Evolutionary conservation across 2,329 filamentous ascomycete genomes (phyloP), one percentile per base, ranked within the genome.

Genomic region (Penicillium corylophilum): DNA sequence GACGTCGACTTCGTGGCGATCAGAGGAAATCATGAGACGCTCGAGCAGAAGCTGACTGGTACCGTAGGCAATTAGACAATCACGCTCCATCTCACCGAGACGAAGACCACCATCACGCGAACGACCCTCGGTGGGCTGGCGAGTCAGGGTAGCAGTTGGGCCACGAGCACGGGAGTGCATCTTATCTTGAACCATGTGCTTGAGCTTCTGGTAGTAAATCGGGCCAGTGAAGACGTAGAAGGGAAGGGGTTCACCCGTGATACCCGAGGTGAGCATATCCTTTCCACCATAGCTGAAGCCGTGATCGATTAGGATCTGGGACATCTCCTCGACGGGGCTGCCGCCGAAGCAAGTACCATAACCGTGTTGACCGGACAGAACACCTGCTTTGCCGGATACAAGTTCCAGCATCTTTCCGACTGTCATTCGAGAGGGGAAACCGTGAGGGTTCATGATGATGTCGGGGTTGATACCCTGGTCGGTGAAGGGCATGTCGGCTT

Each of bases 151-250:
- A 23, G 93, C 93, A 12, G 89, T 83, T 0, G 94, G 95, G 0
- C 95, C 95, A 13, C 90, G 87, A 2, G 93, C 86, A 55, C 94
- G 90, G 28, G 90, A 93, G 75, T 99, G 94, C 94, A 99, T 97
- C 77, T 99, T 99, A 71, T 99, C 94, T 72, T 97, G 92, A 4
- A 99, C 94, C 94, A 99, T 99, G 81, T 99, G 94, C 82, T 99
- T 99, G 60, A 99, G 84, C 61, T 96, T 95, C 78, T 99, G 94
- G 78, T 99, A 99, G 79, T 96, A 99, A 74, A 99, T 99, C 10
- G 94, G 94, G 0, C 94, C 94, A 70, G 95, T 96, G 80, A 97
- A 99, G 68, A 99, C 91, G 74, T 97, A 97, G 12, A 92, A 92
- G 58, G 95, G 91, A 5, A 97, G 80, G 0, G 89, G 85, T 74